Evolutionary conservation across 768 basidiomycete genomes (phyloP), one percentile per base, ranked within the genome.

Genomic region (Chalciporus piperatus): DNA sequence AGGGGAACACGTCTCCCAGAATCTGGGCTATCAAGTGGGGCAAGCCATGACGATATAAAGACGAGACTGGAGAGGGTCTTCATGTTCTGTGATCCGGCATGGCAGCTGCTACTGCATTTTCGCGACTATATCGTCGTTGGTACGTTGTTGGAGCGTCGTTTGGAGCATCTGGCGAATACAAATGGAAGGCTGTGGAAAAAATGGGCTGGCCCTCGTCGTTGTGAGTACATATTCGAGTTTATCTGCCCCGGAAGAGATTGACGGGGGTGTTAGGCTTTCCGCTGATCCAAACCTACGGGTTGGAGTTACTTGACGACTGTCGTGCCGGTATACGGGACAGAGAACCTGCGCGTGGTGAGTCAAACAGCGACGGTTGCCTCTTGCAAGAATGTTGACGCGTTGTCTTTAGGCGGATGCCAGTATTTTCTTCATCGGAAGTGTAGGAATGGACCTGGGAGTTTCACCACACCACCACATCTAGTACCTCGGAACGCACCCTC

Each of bases 281-380:
- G 42, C 47, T 1, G 20, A 52, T 25, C 41, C 30, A 4, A 32
- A 9, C 27, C 3, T 27, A 9, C 16, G 32, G 6, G 47, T 62
- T 14, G 45, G 52, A 27, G 44, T 62, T 5, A 62, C n/a, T 61
- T 41, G 52, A n/a, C n/a, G n/a, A n/a, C n/a, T n/a, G n/a, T n/a
- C n/a, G n/a, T n/a, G n/a, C n/a, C n/a, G n/a, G n/a, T n/a, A n/a
- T n/a, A n/a, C n/a, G n/a, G n/a, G n/a, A n/a, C n/a, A n/a, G n/a
- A n/a, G n/a, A n/a, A n/a, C n/a, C n/a, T n/a, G n/a, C n/a, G n/a
- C n/a, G n/a, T n/a, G n/a, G n/a, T n/a, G n/a, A n/a, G n/a, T n/a
- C n/a, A n/a, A n/a, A n/a, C n/a, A n/a, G n/a, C n/a, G n/a, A n/a
- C n/a, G n/a, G n/a, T n/a, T n/a, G n/a, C n/a, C n/a, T n/a, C n/a